Conservation (phyloP, 2,329 filamentous ascomycete species). For the Dactylellina parvicollis region DNA sequence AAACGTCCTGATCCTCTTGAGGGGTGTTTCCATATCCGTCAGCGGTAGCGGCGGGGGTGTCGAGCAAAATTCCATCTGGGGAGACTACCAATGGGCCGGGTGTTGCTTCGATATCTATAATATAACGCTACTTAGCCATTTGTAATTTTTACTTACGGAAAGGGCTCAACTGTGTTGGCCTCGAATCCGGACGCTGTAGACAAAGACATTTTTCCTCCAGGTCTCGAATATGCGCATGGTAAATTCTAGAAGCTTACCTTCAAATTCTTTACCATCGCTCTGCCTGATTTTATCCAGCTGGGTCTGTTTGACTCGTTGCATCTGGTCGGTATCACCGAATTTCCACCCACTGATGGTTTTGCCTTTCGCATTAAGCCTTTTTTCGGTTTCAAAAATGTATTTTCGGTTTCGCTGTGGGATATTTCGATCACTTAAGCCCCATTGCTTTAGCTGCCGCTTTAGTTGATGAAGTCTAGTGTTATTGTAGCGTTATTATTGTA, state of each 20-base stretch:
- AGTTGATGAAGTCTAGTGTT: conserved; percentile 12
- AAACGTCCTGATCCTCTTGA: no score
- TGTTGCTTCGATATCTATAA: background rate
- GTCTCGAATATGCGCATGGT: no score
- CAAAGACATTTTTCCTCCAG: no score
- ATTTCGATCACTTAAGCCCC: conserved; percentile 27
- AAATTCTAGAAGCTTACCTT: conserved; percentile 3
- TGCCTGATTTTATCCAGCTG: conserved; percentile 7
- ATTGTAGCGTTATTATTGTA: background rate
- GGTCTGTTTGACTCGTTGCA: conserved; percentile 1
- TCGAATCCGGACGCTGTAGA: no score
- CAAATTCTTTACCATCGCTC: conserved; percentile 11
- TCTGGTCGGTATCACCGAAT: conserved; percentile 7
- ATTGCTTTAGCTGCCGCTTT: conserved; percentile 27
- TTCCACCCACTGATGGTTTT: conserved; percentile 14
- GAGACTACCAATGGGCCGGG: background rate
- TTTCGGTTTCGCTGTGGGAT: conserved; percentile 21
- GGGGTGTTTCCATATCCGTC: no score
- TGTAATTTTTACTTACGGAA: no score
- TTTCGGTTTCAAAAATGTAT: conserved; percentile 31
- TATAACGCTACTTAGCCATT: background rate
- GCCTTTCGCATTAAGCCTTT: background rate
- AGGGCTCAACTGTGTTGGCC: no score
- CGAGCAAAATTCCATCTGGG: background rate
- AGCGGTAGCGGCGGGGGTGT: background rate